These are phyloP conservation scores for Claviceps paspali DNA, from an alignment of 2,329 filamentous ascomycete species.

Conservation along the genomic window DNA sequence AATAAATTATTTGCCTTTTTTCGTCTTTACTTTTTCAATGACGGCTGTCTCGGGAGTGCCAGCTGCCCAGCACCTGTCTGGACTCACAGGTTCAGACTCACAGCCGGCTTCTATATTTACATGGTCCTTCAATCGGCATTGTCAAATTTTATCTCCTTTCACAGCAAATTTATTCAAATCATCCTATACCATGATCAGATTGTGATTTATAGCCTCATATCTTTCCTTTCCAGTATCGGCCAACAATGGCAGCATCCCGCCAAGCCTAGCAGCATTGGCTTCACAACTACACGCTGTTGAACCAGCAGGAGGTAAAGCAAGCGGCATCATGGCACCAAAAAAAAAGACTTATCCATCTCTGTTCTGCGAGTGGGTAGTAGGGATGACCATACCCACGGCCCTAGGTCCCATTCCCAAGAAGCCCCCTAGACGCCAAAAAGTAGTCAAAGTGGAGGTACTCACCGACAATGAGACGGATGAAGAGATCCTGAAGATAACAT, in stretches of 20 bases:
- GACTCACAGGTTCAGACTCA: background rate
- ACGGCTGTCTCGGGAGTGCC: background rate
- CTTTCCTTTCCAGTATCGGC: background rate
- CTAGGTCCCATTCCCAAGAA: constrained; percentile 15
- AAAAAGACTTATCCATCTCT: background rate
- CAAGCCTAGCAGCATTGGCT: too few species aligned
- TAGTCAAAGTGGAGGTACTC: constrained; percentile 26
- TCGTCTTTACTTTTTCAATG: background rate
- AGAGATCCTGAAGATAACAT: constrained; percentile 32
- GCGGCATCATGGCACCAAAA: background rate
- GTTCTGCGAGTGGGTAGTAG: constrained; percentile 28
- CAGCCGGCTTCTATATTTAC: too few species aligned
- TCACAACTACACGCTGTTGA: too few species aligned
- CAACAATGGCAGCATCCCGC: background rate
- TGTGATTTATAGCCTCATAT: background rate
- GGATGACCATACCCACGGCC: constrained; percentile 18
- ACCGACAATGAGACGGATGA: constrained; percentile 37
- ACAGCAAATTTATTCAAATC: background rate
- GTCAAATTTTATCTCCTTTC: too few species aligned
- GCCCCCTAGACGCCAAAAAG: constrained; percentile 13
- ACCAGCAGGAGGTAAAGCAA: too few species aligned
- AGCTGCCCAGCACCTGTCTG: background rate
- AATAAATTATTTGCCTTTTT: too few species aligned
- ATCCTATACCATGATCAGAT: background rate
- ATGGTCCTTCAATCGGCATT: too few species aligned